These are phyloP conservation scores for Chlamydomonas eustigma DNA, from an alignment of 139 green algal genomes.

Conservation along the genomic window DNA sequence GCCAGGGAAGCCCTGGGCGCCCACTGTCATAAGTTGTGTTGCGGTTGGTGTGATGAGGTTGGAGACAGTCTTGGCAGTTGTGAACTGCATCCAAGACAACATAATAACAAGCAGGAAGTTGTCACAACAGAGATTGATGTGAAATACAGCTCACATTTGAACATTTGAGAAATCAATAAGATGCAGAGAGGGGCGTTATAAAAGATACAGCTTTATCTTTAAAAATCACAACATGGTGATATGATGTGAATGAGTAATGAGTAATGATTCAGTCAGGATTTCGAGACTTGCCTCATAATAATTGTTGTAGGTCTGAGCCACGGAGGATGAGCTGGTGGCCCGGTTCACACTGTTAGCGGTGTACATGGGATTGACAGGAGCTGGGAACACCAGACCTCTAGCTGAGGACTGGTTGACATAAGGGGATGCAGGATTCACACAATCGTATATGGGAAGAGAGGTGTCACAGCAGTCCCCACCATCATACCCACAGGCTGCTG, in stretches of 20 bases:
- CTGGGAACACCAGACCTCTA: not conserved
- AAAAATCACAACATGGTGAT: no score
- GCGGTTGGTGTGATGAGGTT: not conserved
- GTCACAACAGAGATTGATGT: no score
- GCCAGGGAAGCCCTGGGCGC: not conserved
- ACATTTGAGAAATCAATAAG: no score
- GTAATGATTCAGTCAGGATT: no score
- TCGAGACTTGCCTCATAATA: not conserved
- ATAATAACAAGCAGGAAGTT: no score
- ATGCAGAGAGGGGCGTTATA: no score
- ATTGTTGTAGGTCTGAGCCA: not conserved
- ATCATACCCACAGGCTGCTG: not conserved
- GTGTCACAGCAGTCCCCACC: constrained; percentile 13
- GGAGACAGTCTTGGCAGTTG: not conserved
- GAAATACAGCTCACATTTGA: no score
- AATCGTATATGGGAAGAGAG: not conserved
- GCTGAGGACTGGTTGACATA: not conserved
- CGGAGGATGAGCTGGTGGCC: not conserved
- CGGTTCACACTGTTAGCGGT: not conserved
- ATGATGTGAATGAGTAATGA: no score
- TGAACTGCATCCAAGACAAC: no score
- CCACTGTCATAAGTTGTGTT: not conserved
- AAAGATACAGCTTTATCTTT: no score
- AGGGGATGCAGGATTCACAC: not conserved
- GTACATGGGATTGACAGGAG: not conserved